These are phyloP conservation scores for Pestalotiopsis sp. DNA, from an alignment of 2,329 filamentous ascomycete species.

Conservation along the genomic window DNA sequence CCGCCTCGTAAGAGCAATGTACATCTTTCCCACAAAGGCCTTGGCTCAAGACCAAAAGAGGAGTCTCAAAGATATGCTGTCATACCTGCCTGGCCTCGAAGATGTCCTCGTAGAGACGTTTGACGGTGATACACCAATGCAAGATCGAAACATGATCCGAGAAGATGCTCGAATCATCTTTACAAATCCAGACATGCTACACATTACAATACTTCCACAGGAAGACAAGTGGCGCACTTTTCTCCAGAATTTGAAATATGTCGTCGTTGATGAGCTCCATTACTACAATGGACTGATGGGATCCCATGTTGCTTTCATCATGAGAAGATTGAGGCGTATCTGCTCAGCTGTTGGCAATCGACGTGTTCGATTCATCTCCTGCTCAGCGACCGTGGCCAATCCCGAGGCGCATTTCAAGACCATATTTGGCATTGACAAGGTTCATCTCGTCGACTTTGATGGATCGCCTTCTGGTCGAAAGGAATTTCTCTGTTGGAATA, in stretches of 20 bases:
- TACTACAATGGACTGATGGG: conserved; percentile 96
- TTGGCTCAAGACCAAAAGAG: conserved; percentile 91
- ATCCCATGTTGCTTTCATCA: conserved; percentile 91
- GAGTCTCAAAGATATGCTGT: conserved; percentile 82
- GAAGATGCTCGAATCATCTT: conserved; percentile 93
- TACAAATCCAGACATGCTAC: conserved; percentile 97
- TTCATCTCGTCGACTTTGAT: conserved; percentile 84
- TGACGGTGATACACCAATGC: conserved; percentile 90
- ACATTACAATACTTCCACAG: conserved; percentile 89
- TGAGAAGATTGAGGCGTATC: conserved; percentile 84
- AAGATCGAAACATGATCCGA: conserved; percentile 75
- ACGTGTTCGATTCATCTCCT: conserved; percentile 87
- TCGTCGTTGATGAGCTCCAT: conserved; percentile 91
- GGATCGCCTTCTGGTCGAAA: conserved; percentile 91
- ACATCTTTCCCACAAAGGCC: conserved; percentile 97
- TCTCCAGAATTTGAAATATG: conserved; percentile 84
- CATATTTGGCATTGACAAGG: conserved; percentile 86
- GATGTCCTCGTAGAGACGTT: conserved; percentile 86
- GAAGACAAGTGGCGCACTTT: conserved; percentile 89
- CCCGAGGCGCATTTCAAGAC: conserved; percentile 89
- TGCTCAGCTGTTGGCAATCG: conserved; percentile 89
- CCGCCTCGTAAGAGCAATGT: conserved; percentile 80
- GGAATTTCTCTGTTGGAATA: conserved; percentile 98
- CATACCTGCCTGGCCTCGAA: conserved; percentile 78
- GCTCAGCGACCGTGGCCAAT: conserved; percentile 94